Evolutionary conservation across 306 rosid species (phyloP), one percentile per base, ranked within the genome.

Genomic region (Trifolium fragiferum): DNA sequence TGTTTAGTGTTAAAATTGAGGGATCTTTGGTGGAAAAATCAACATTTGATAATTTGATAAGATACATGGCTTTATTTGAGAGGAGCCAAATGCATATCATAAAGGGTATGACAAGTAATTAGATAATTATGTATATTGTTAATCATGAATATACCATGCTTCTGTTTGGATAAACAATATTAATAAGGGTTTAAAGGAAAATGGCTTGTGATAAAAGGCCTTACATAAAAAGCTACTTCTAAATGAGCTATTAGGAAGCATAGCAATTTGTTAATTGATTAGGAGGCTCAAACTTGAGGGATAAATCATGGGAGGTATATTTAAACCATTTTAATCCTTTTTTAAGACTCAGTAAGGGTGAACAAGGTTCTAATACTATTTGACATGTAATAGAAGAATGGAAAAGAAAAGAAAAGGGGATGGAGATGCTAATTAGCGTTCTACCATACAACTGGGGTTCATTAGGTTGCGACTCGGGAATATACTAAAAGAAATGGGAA

Each of bases 321-420:
- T 68, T 25, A 50, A 23, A 66, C 57, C 8, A 16, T 51, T 51
- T 37, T 16, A 70, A 4, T 37, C 46, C 55, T 27, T 25, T 23
- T 21, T 46, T 30, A 43, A 16, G 68, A 41, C 38, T 69, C 10
- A 23, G 27, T 47, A 16, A 49, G 66, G 62, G 20, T 51, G 64
- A 66, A 76, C 58, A 13, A 65, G 10, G 55, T 62, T 50, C 21
- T 65, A 65, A 53, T 74, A 66, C 74, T 10, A 30, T 13, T 61
- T 8, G 41, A n/a, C 11, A 59, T 59, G 65, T 27, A 13, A 59
- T 27, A 25, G 40, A 41, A 59, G 53, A 58, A 16, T 14, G 58
- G 44, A 70, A 57, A 43, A 20, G 35, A 10, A 58, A 58, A 16
- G 27, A 25, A 41, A 14, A 4, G 33, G 27, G 23, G 15, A 0